phyloP scores from a whole-genome alignment of 2,329 filamentous ascomycete species.

The Penicillium sp. region DNA sequence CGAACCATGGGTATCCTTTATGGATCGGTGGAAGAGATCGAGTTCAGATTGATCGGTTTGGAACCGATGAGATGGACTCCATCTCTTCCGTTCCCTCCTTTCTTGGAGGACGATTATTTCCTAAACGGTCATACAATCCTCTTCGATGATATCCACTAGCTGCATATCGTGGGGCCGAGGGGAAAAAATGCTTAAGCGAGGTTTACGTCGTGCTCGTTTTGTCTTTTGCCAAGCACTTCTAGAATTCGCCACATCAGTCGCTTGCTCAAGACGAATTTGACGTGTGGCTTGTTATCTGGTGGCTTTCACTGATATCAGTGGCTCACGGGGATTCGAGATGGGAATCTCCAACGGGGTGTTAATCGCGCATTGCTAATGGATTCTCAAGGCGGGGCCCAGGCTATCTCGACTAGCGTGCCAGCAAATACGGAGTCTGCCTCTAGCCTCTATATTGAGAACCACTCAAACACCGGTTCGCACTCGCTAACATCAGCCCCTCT shows the following conservation, averaged over 20 bases:
- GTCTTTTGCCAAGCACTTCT: background rate
- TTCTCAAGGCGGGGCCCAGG: background rate
- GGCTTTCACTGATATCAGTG: background rate
- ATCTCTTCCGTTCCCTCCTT: background rate
- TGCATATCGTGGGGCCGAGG: background rate
- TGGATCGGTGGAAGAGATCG: background rate
- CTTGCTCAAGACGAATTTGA: background rate
- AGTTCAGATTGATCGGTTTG: background rate
- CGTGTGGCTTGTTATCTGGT: background rate
- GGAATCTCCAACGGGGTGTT: no score
- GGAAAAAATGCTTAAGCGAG: slow-evolving; percentile 1
- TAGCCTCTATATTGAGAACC: background rate
- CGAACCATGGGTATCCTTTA: slow-evolving; percentile 1
- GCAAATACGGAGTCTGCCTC: background rate
- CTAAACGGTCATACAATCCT: background rate
- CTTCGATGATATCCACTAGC: background rate
- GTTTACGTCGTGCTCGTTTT: background rate
- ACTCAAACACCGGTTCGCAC: background rate
- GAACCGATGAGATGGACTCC: background rate
- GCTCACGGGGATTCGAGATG: background rate
- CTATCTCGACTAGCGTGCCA: background rate
- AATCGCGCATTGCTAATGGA: no score
- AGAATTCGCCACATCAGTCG: background rate
- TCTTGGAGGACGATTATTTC: background rate
- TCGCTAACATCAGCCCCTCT: background rate